Evolutionary conservation across 2,329 filamentous ascomycete species (phyloP).

Genomic region (Colletotrichum kahawae): DNA sequence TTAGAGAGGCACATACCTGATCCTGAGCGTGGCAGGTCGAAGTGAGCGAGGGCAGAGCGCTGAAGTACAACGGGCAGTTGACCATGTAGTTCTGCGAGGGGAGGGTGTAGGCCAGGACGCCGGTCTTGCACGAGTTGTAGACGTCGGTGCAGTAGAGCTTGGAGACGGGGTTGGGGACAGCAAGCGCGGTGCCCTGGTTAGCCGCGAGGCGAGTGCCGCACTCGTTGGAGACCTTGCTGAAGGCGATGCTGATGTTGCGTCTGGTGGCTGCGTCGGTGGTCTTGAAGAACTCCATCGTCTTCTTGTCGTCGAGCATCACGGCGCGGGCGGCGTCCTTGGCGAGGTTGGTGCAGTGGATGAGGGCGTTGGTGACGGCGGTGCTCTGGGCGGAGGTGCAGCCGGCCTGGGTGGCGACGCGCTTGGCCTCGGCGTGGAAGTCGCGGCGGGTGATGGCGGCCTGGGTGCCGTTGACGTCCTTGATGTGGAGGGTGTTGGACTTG

Average conservation of each 20-base stretch:
- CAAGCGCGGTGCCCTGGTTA: conserved; percentile 34
- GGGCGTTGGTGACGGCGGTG: conserved; percentile 45
- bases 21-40: conserved; percentile 55
- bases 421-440: conserved; percentile 41
- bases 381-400: conserved; percentile 54
- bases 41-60: conserved; percentile 52
- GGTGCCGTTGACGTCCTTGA: conserved; percentile 58
- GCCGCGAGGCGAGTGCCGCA: conserved; percentile 50
- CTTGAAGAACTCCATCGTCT: conserved; percentile 69
- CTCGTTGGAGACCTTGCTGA: conserved; percentile 54
- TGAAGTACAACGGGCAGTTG: conserved; percentile 68
- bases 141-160: conserved; percentile 65
- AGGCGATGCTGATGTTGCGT: conserved; percentile 54
- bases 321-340: conserved; percentile 48
- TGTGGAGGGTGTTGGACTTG: conserved; percentile 59
- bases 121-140: conserved; percentile 52
- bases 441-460: conserved; percentile 53
- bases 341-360: conserved; percentile 55
- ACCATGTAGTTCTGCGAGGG: conserved; percentile 59
- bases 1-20: conserved; percentile 45
- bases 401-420: conserved; percentile 53
- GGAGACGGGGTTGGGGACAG: conserved; percentile 36
- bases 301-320: conserved; percentile 27
- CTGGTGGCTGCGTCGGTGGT: conserved; percentile 42
- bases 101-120: conserved; percentile 66